Percentiles rank a stretch among this genome's conserved stretches.
Evolutionary conservation across 495 filamentous ascomycete genomes (phyloP).

Genomic region (Aspergillus haitiensis): DNA sequence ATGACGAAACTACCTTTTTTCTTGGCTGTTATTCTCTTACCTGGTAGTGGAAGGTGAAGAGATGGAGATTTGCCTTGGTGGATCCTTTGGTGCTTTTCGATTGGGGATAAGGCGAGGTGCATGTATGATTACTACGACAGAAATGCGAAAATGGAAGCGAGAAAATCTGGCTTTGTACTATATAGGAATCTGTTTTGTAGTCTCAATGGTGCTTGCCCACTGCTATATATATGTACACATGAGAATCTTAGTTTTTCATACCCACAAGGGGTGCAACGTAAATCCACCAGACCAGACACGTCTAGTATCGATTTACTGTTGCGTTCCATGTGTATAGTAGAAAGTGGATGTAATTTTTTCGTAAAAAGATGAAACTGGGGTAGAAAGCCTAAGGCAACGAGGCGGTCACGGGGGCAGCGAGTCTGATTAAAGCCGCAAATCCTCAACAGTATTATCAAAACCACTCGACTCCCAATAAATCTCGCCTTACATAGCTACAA

Average conservation of each 20-base stretch:
- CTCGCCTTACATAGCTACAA: too few relatives aligned
- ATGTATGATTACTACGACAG: constrained; percentile 50
- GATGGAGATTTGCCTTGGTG: background rate
- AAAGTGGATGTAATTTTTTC: too few relatives aligned
- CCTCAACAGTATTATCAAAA: background rate
- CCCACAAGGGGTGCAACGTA: too few relatives aligned
- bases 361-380: too few relatives aligned
- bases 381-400: too few relatives aligned
- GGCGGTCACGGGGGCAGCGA: too few relatives aligned
- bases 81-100: constrained; percentile 12
- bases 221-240: background rate
- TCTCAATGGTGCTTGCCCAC: background rate
- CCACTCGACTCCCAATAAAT: too few relatives aligned
- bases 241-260: too few relatives aligned
- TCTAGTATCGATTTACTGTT: too few relatives aligned
- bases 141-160: constrained; percentile 44
- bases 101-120: constrained; percentile 21
- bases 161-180: constrained; percentile 19
- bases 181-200: constrained; percentile 2
- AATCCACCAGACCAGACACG: too few relatives aligned
- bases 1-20: constrained; percentile 2
- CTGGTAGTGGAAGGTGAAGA: background rate
- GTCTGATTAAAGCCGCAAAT: too few relatives aligned
- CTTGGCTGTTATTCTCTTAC: background rate
- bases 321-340: too few relatives aligned